These are phyloP conservation scores for Eucalyptus pauciflora DNA, from an alignment of 345 rosid species.

Conservation along the genomic window DNA sequence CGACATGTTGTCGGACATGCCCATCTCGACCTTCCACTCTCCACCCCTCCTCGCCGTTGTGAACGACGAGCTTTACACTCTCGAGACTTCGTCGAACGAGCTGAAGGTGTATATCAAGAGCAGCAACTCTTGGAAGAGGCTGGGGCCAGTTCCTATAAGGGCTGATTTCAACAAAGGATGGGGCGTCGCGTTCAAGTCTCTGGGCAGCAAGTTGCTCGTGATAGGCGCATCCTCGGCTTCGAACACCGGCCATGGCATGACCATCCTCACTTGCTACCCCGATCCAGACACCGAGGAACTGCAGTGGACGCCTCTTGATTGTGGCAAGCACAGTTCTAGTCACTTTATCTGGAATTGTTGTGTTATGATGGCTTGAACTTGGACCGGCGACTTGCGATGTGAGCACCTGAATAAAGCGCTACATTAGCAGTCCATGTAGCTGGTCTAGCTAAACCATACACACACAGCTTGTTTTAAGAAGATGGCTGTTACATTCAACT, in stretches of 20 bases:
- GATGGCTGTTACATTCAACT: background rate
- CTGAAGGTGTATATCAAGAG: constrained; percentile 47
- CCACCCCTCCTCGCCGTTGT: constrained; percentile 82
- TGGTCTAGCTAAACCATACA: background rate
- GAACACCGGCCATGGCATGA: constrained; percentile 32
- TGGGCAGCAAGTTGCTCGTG: constrained; percentile 69
- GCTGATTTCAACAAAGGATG: constrained; percentile 68
- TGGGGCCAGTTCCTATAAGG: constrained; percentile 67
- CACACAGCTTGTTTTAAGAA: background rate
- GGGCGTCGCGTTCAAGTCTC: constrained; percentile 93
- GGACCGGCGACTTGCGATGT: background rate
- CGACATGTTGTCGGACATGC: constrained; percentile 35
- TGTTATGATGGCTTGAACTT: constrained; percentile 51
- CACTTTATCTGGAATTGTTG: constrained; percentile 76
- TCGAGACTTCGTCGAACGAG: constrained; percentile 58
- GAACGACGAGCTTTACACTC: constrained; percentile 54
- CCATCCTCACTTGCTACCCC: constrained; percentile 66
- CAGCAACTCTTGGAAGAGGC: constrained; percentile 56
- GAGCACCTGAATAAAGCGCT: background rate
- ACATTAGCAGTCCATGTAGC: background rate
- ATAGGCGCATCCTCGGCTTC: constrained; percentile 50
- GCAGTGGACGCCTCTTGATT: constrained; percentile 56
- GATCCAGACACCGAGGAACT: constrained; percentile 12
- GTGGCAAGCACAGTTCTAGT: constrained; percentile 39
- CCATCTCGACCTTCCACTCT: constrained; percentile 41